Evolutionary conservation across 169 alveolate genomes (phyloP).

Genomic region (Perkinsus chesapeaki): DNA sequence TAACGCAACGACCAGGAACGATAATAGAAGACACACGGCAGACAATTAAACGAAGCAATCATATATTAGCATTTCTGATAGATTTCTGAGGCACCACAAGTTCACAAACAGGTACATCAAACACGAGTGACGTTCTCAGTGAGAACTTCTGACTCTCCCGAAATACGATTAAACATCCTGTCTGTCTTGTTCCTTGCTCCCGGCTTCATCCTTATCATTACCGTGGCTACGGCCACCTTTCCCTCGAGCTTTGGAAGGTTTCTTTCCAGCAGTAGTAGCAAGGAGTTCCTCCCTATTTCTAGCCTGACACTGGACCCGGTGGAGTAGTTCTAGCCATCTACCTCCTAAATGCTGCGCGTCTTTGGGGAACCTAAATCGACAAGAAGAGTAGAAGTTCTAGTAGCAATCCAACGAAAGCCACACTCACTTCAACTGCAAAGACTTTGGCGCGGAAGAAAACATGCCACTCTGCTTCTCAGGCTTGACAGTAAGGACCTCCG

Average conservation of each 20-base stretch:
- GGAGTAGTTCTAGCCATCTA: not conserved
- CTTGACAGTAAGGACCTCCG: not conserved
- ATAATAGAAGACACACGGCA: too few relatives aligned
- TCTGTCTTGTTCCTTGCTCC: too few relatives aligned
- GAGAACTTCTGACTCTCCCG: too few relatives aligned
- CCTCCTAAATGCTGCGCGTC: not conserved
- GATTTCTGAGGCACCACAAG: too few relatives aligned
- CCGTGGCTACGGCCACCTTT: not conserved
- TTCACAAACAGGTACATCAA: too few relatives aligned
- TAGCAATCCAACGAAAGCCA: not conserved
- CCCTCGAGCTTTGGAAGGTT: not conserved
- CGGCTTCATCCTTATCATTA: not conserved
- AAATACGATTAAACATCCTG: too few relatives aligned
- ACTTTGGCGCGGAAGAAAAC: not conserved
- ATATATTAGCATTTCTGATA: too few relatives aligned
- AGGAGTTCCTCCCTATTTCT: not conserved
- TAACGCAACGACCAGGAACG: too few relatives aligned
- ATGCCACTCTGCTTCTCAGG: not conserved
- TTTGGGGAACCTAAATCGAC: not conserved
- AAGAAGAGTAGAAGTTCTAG: not conserved
- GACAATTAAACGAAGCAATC: too few relatives aligned
- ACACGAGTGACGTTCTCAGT: too few relatives aligned
- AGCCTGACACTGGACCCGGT: not conserved
- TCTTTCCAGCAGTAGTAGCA: not conserved
- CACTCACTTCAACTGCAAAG: not conserved